Percentiles rank a stretch among this genome's conserved stretches.
Evolutionary conservation across 2,329 filamentous ascomycete genomes (phyloP).

Genomic region (Fusarium xylarioides): DNA sequence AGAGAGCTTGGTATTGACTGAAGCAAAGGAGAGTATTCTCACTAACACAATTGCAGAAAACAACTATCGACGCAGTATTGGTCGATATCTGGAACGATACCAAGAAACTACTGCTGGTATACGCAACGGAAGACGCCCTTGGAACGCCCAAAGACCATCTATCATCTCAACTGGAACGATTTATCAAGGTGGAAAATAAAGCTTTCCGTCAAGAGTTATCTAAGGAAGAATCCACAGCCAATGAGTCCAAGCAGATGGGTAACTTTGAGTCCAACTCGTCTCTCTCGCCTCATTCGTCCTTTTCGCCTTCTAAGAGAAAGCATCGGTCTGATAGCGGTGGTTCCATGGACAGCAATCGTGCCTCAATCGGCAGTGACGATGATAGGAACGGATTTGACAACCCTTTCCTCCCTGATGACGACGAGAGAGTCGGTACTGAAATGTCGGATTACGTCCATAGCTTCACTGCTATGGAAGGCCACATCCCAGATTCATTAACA

Average conservation of each 20-base stretch:
- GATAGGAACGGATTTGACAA: conserved; percentile 45
- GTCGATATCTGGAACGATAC: conserved; percentile 58
- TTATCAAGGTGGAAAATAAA: conserved; percentile 62
- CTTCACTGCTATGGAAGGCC: conserved; percentile 21
- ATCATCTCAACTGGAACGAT: conserved; percentile 53
- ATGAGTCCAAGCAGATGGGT: conserved; percentile 25
- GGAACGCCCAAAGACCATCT: conserved; percentile 45
- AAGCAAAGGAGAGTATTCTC: neutral
- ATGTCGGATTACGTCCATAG: conserved; percentile 35
- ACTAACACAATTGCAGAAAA: conserved; percentile 53
- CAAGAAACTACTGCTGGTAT: conserved; percentile 60
- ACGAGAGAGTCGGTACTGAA: conserved; percentile 39
- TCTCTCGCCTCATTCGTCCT: conserved; percentile 46
- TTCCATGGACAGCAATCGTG: conserved; percentile 58
- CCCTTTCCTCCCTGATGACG: conserved; percentile 44
- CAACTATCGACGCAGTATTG: conserved; percentile 56
- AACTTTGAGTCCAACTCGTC: conserved; percentile 47
- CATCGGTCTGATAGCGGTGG: conserved; percentile 57
- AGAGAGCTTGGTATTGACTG: conserved; percentile 1
- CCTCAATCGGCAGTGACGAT: conserved; percentile 56
- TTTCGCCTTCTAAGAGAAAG: conserved; percentile 58
- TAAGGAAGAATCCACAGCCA: conserved; percentile 46
- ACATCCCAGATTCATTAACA: conserved; percentile 13
- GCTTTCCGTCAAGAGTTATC: conserved; percentile 61
- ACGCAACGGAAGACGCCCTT: conserved; percentile 57